Conservation (phyloP, 1,139 yeast genomes). For the Magnusiomyces paraingens region DNA sequence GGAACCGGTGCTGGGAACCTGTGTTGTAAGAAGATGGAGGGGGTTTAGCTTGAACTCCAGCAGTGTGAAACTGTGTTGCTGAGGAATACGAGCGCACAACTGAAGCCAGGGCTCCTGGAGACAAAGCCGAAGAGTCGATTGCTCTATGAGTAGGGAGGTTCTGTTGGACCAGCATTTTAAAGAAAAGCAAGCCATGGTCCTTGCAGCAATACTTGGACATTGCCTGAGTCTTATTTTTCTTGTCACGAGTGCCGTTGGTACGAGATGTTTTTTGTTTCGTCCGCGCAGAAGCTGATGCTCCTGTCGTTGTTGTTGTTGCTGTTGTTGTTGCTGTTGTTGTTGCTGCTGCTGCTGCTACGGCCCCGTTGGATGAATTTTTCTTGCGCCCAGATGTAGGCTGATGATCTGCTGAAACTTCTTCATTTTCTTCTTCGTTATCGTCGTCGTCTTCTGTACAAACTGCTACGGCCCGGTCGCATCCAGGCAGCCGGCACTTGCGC, state of each 20-base stretch:
- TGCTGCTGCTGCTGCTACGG: too few species aligned
- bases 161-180: slow-evolving; percentile 30
- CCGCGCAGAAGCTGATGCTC: too few species aligned
- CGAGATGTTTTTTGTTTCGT: too few species aligned
- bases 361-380: too few species aligned
- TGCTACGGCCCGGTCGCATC: slow-evolving; percentile 55
- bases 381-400: not conserved
- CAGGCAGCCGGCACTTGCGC: slow-evolving; percentile 59
- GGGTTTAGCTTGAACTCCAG: slow-evolving; percentile 26
- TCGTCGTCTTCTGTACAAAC: slow-evolving; percentile 5
- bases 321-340: too few species aligned
- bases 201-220: slow-evolving; percentile 66
- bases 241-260: too few species aligned
- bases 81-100: slow-evolving; percentile 37
- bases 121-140: slow-evolving; percentile 18
- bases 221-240: too few species aligned
- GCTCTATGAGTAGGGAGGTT: slow-evolving; percentile 10
- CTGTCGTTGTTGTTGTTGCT: too few species aligned
- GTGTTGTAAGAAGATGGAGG: not conserved
- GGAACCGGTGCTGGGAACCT: not conserved
- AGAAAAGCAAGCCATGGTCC: slow-evolving; percentile 61
- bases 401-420: not conserved
- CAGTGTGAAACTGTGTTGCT: slow-evolving; percentile 30
- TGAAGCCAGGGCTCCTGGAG: slow-evolving; percentile 20
- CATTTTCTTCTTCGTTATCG: slow-evolving; percentile 19